Percentiles rank a stretch among this genome's conserved stretches.
These are phyloP conservation scores for Pleurotus citrinopileatus DNA, from an alignment of 768 basidiomycete genomes.

Conservation along the genomic window DNA sequence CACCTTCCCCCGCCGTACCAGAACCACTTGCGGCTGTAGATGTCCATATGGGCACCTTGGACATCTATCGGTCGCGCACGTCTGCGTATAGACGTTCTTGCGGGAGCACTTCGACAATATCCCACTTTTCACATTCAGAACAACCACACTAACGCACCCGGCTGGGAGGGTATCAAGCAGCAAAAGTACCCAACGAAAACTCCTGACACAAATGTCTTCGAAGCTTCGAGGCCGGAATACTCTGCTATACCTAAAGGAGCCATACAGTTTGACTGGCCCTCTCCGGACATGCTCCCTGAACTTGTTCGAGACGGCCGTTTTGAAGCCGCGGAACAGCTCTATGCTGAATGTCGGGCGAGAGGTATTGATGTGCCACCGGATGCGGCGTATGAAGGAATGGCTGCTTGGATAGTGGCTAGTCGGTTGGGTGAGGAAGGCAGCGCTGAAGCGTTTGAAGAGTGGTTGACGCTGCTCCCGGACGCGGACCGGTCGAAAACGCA, in stretches of 20 bases:
- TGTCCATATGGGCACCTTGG: constrained; percentile 11
- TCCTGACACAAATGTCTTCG: constrained; percentile 13
- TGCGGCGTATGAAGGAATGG: constrained; percentile 34
- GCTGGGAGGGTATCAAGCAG: constrained; percentile 7
- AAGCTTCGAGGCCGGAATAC: constrained; percentile 8
- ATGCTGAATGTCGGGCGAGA: constrained; percentile 35
- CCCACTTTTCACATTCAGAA: not conserved
- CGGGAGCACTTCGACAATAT: not conserved
- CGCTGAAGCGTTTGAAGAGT: constrained; percentile 29
- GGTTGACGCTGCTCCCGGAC: constrained; percentile 43
- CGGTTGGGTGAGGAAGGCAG: constrained; percentile 19
- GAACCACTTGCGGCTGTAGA: not conserved
- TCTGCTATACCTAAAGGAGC: not conserved
- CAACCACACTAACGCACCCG: constrained; percentile 6
- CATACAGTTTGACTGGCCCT: constrained; percentile 10
- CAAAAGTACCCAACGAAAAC: constrained; percentile 1
- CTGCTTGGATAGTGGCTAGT: constrained; percentile 26
- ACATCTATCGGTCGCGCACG: constrained; percentile 1
- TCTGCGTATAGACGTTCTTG: not conserved
- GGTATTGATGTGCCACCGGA: constrained; percentile 34
- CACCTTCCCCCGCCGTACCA: not conserved
- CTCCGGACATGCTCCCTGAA: constrained; percentile 15
- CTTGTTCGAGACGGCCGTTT: constrained; percentile 28
- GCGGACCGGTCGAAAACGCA: constrained; percentile 16
- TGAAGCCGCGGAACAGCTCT: constrained; percentile 29